A percentile compares a stretch with the other conserved stretches of the same genome.
Conservation (phyloP, 2,329 filamentous ascomycete species). For the Colletotrichum truncatum region DNA sequence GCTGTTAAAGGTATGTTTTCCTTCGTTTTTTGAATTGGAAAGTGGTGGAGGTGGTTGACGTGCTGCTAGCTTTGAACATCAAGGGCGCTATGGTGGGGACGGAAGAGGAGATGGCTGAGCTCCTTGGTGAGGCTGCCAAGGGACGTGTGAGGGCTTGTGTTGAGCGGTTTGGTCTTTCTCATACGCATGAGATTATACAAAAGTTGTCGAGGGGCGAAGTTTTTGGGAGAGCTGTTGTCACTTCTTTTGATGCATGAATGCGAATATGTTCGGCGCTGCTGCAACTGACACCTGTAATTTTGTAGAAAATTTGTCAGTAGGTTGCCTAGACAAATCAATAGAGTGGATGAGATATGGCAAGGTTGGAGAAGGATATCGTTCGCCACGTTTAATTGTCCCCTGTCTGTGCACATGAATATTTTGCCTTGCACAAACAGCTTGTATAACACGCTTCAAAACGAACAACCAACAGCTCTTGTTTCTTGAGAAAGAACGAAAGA, state of each 20-base stretch:
- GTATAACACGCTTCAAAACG: too few relatives aligned
- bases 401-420: too few relatives aligned
- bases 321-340: too few relatives aligned
- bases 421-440: too few relatives aligned
- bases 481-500: too few relatives aligned
- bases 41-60: neutral
- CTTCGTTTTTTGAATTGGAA: fast-evolving
- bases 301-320: too few relatives aligned
- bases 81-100: constrained; percentile 14
- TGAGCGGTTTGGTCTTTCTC: neutral
- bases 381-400: too few relatives aligned
- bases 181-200: neutral
- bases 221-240: neutral
- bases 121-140: neutral
- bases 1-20: neutral
- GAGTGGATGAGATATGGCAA: too few relatives aligned
- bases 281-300: too few relatives aligned
- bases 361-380: too few relatives aligned
- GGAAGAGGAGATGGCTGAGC: constrained; percentile 2
- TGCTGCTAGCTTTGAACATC: constrained; percentile 11
- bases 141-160: neutral
- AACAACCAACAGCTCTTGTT: too few relatives aligned
- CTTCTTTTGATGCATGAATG: neutral
- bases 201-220: neutral
- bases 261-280: too few relatives aligned